Evolutionary conservation across 2,329 filamentous ascomycete species (phyloP).

Genomic region (Scorias spongiosa): DNA sequence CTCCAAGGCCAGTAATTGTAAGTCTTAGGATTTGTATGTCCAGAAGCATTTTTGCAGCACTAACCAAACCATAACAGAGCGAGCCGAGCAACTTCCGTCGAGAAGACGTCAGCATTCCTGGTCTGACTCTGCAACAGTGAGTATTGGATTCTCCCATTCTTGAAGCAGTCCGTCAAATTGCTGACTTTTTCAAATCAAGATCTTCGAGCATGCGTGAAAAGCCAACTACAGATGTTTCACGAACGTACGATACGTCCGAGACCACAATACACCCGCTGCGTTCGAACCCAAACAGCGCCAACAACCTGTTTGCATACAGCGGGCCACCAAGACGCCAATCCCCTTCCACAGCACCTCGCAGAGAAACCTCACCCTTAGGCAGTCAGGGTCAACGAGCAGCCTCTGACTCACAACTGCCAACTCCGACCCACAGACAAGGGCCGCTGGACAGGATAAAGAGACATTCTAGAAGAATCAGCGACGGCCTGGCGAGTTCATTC

Average conservation of each 20-base stretch:
- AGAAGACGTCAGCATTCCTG: conserved; percentile 17
- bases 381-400: background rate
- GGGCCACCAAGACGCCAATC: conserved; percentile 6
- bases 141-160: conserved; percentile 1
- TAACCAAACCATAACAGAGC: conserved; percentile 9
- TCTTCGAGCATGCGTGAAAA: conserved; percentile 18
- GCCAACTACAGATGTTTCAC: conserved; percentile 13
- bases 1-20: conserved; percentile 12
- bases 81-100: conserved; percentile 19
- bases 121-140: conserved; percentile 16
- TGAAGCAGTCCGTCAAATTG: background rate
- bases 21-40: background rate
- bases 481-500: conserved; percentile 2
- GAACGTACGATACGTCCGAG: conserved; percentile 8
- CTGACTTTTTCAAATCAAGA: conserved; percentile 2
- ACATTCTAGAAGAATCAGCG: conserved; percentile 9
- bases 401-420: background rate
- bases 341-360: conserved; percentile 3
- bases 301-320: background rate
- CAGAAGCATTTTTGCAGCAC: background rate
- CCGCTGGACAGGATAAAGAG: conserved; percentile 4
- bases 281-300: conserved; percentile 17
- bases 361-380: background rate
- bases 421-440: background rate
- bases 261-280: conserved; percentile 14